Evolutionary conservation across 257 asterid species (phyloP), one percentile per base, ranked within the genome.

Genomic region (Solanum clarkiae): DNA sequence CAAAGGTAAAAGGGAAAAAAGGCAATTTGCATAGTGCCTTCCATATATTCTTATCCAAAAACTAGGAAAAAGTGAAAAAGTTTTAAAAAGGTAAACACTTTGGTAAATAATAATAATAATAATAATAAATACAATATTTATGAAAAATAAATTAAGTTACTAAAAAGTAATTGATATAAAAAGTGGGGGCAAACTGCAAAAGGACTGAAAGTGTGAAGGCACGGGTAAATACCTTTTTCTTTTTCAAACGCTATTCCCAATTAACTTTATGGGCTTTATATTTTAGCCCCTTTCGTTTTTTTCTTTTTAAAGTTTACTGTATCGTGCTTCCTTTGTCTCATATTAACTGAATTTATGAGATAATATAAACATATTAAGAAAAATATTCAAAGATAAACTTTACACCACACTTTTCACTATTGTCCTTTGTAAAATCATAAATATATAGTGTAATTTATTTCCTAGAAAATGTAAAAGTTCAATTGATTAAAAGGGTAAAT

Each of bases 211-310:
- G 80, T 12, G 20, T 29, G 7, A 59, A 42, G 44, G 86, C 86
- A 88, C 74, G 88, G 82, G 84, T 29, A 16, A 55, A 80, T 29
- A 22, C 83, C 87, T 86, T 88, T 84, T 72, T 45, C 86, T 86
- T 88, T 66, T 56, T 51, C 68, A 26, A 29, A 40, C 57, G 63
- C 80, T 2, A 49, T 80, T 77, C 82, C 82, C 83, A 44, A 59
- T 20, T 62, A 51, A 80, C 91, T 84, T 85, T 86, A 71, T 55
- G 86, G 74, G 60, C 87, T 84, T 83, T 84, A 10, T 53, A 77
- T 16, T 51, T 77, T 53, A 3, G 17, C 17, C 65, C 63, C 63
- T 77, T 15, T 51, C 26, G 2, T 8, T 77, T 51, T 5, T 26
- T 2, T 8, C 51, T 51, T 5, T 51, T 2, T 18, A 49, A 51